Evolutionary conservation across 1,284 basidiomycete species (phyloP), one percentile per base, ranked within the genome.

Genomic region (Apiotrichum brassicae): DNA sequence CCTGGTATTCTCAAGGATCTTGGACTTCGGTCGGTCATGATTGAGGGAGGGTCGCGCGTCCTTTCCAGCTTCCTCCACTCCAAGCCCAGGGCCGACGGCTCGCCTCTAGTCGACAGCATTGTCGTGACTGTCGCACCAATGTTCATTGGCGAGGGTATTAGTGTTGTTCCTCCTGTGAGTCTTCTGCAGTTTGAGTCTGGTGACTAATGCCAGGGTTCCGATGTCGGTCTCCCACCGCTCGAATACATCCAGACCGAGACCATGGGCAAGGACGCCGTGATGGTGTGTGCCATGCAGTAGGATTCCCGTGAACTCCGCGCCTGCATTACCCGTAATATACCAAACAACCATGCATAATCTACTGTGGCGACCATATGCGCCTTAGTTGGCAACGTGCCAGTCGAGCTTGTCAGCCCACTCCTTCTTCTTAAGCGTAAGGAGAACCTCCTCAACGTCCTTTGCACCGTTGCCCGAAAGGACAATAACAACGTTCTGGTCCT

Each of bases 391-490:
- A 22, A 76, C 71, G 57, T 92, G 86, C 91, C 91, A 94, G 76
- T 91, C 86, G 40, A 94, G 79, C 59, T 76, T 83, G 64, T 92
- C 83, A 32, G 86, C 89, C 89, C 89, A 93, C 72, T 91, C 85
- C 57, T 64, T 63, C 35, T 70, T 60, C 62, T 70, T 70, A 43
- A 71, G 58, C 3, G 65, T 68, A 36, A 71, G 59, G 35, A 71
- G 53, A 4, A 71, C 69, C 60, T 71, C 69, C 16, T 66, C 59
- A 26, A 71, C 69, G 51, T 71, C 69, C 61, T 71, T 71, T 42
- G 69, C 58, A 35, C 69, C 69, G 50, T 68, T 71, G 43, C 69
- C 69, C 56, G 61, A 64, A 45, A 71, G 47, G 41, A 68, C 70
- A 46, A 98, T 84, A 46, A 98, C 91, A 25, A 99, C 76, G 70